Evolutionary conservation across 2,329 filamentous ascomycete genomes (phyloP).

Genomic region (Rugonectria rugulosa): DNA sequence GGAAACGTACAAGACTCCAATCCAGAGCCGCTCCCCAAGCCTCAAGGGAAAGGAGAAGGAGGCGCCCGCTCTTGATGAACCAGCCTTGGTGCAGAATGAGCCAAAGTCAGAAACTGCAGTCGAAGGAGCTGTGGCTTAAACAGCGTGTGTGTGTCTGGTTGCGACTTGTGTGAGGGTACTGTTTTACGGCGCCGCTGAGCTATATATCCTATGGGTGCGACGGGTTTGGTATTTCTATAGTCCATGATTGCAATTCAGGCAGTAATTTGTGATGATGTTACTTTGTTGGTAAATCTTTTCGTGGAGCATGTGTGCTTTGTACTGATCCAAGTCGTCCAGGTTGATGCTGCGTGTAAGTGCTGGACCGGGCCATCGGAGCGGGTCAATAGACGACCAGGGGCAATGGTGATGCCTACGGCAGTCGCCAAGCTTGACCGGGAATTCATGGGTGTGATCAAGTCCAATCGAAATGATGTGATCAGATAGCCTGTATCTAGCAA

Average conservation of each 20-base stretch:
- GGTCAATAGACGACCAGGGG: neutral
- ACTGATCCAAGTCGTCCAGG: neutral
- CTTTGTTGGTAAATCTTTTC: too few species aligned
- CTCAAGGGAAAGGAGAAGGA: conserved; percentile 41
- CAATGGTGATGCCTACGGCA: neutral
- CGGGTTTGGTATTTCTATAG: neutral
- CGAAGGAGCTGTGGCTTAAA: neutral
- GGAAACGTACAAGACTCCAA: conserved; percentile 41
- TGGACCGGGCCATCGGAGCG: conserved; percentile 19
- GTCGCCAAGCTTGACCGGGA: conserved; percentile 8
- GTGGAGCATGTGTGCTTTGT: too few species aligned
- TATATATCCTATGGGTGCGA: conserved; percentile 4
- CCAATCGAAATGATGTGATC: conserved; percentile 40
- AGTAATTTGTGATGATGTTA: neutral
- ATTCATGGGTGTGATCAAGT: conserved; percentile 4
- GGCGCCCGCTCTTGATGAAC: conserved; percentile 18
- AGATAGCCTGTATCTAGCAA: conserved; percentile 24
- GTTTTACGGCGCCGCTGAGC: conserved; percentile 6
- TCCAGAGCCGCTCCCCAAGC: conserved; percentile 33
- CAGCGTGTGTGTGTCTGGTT: neutral
- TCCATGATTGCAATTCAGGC: neutral
- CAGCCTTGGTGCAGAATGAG: conserved; percentile 21
- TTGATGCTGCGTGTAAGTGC: conserved; percentile 16
- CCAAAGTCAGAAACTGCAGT: neutral
- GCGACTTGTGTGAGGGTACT: neutral